Base-by-base conservation (phyloP, 176 grass and related monocot species). In the Miscanthus lutarioriparius region DNA sequence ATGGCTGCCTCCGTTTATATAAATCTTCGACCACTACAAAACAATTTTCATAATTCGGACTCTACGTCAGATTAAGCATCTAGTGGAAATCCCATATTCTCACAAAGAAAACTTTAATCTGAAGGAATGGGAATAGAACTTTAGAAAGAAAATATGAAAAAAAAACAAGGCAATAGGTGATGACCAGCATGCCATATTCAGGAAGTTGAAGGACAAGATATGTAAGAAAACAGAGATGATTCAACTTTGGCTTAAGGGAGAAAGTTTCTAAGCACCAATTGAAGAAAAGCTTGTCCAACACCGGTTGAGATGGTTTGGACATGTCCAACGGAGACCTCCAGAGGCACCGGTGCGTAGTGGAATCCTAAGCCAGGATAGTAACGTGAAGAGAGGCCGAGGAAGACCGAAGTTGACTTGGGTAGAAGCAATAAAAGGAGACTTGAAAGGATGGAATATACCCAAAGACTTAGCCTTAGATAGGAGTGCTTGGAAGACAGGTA, bases 11-110 rank as follows among this genome's bases (percentile, higher is more conserved):
- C 77, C 96, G 75, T 85, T 98, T 98, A 79, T 90, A 95, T 87
- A 98, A 84, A 86, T 98, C 96, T 92, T 98, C 96, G 41, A 98
- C 96, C 89, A 98, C 96, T 98, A 83, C 65, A 90, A 86, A 82
- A 89, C 80, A 80, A 76, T 73, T 79, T 44, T 33, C 62, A 80
- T 70, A 77, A 37, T 16, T 81, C 14, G 32, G 45, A 79, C 66
- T 64, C 70, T 82, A 74, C 33, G 25, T 84, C 41, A 91, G 59
- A 88, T 27, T 65, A 80, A 30, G 36, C 59, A 90, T 53, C 77
- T 77, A 72, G 44, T 26, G 73, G 43, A 76, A 88, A 64, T 30
- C 72, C 22, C 65, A 74, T 61, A 72, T 64, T 54, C 39, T 54
- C 82, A 77, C 25, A 88, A 75, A 84, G 61, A 22, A 39, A 5